A percentile compares a stretch with the other conserved stretches of the same genome.
These are phyloP conservation scores for Xylariaceae sp. DNA, from an alignment of 2,329 filamentous ascomycete species.

Conservation along the genomic window DNA sequence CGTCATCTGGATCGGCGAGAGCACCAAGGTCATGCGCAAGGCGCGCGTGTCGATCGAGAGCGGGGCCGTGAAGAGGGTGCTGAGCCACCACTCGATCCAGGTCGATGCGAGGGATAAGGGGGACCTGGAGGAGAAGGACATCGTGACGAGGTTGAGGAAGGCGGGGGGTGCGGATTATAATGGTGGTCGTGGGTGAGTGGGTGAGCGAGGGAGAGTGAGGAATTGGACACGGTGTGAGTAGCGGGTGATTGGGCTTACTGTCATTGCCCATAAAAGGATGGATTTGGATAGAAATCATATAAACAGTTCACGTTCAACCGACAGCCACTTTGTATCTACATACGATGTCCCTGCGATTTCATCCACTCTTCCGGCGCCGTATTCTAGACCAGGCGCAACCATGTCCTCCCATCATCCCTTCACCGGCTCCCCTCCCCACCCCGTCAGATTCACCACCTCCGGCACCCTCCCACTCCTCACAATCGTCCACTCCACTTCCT, in stretches of 20 bases:
- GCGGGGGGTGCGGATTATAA: constrained; percentile 70
- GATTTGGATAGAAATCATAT: constrained; percentile 6
- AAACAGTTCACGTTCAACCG: neutral
- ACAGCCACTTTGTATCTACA: neutral
- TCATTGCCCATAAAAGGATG: constrained; percentile 1
- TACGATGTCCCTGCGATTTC: neutral
- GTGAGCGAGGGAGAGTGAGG: neutral
- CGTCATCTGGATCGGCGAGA: constrained; percentile 63
- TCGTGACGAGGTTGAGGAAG: constrained; percentile 58
- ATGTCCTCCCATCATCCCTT: no score
- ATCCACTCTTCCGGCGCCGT: no score
- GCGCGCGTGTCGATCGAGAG: constrained; percentile 65
- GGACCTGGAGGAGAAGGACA: constrained; percentile 58
- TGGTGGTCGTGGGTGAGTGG: constrained; percentile 50
- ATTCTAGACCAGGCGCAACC: no score
- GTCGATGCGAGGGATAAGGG: constrained; percentile 56
- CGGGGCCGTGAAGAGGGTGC: constrained; percentile 58
- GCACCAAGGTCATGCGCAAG: constrained; percentile 65
- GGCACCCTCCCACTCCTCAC: constrained; percentile 43
- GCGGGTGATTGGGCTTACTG: neutral
- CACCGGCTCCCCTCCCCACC: constrained; percentile 34
- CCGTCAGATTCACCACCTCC: constrained; percentile 44
- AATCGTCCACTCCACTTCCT: constrained; percentile 51
- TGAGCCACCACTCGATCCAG: constrained; percentile 62
- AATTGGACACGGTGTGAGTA: constrained; percentile 55